Base-by-base conservation (phyloP, 345 rosid genomes). In the Eucalyptus curtisii region DNA sequence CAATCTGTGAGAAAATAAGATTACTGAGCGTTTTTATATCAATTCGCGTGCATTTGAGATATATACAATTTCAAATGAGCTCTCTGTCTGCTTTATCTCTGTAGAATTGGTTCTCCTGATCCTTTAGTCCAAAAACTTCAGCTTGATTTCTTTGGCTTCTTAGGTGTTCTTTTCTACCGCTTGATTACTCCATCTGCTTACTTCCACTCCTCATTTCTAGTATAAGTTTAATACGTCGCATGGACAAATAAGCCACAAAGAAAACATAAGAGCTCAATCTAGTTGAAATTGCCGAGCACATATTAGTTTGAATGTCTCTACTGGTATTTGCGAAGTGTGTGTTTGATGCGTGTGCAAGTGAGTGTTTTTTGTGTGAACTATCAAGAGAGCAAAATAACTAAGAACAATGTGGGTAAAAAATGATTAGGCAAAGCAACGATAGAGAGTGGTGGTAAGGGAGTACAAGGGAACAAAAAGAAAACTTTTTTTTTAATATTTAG, bases 381-480 rank as follows among this genome's bases (percentile, higher is more conserved):
- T 52, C 24, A 52, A 52, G 57, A 19, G 57, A 52, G 4, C 1
- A 52, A 52, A 52, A 19, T 10, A 19, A 52, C 10, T 7, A 52
- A 52, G 24, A 52, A 52, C 10, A 52, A 7, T 0, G 2, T 19
- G 57, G 2, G 24, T 7, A 52, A 52, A 1, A 52, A 52, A 8
- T 52, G 55, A 19, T 52, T 52, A 52, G 55, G 55, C 55, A 52
- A 52, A 52, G 55, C 7, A 52, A 52, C 55, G 7, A 52, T 52
- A 52, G 55, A 52, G 55, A 7, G 55, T 52, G 55, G 0, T 2
- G 24, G 10, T 10, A 7, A 52, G 55, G 24, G 55, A 52, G 55
- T 1, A 52, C 10, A 52, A 52, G 10, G 24, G 10, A 52, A 19
- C 22, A 19, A 19, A 52, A 52, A 0, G 0, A 19, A 19, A 52